phyloP scores from a whole-genome alignment of 345 rosid species.

The Populus alba region DNA sequence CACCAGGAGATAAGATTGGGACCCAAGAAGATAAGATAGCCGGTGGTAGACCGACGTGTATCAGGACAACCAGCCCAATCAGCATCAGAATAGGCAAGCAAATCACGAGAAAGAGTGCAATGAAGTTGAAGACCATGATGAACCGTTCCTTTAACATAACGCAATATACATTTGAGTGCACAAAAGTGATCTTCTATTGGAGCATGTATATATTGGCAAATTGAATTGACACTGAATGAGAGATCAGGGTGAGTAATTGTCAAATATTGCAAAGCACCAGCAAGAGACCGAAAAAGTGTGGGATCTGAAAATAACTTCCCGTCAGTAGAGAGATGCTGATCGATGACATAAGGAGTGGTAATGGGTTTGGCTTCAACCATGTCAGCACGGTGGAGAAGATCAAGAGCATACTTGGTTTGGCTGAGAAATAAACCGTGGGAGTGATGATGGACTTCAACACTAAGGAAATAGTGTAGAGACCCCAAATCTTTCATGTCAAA shows the following conservation, averaged over 20 bases:
- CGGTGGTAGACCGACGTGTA: not conserved
- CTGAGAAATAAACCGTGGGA: too few relatives aligned
- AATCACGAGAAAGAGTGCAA: accelerated
- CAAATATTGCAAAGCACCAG: not conserved
- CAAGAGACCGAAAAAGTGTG: too few relatives aligned
- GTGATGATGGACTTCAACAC: too few relatives aligned
- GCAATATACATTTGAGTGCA: not conserved
- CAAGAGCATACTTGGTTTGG: too few relatives aligned
- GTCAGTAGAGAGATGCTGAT: too few relatives aligned
- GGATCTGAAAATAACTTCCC: too few relatives aligned
- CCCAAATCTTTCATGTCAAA: too few relatives aligned
- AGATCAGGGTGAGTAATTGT: not conserved
- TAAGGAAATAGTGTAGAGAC: too few relatives aligned
- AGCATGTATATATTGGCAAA: not conserved
- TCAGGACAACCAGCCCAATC: not conserved
- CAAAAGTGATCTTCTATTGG: not conserved
- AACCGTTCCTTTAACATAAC: not conserved
- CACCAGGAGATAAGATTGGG: not conserved
- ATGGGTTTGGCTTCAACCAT: too few relatives aligned
- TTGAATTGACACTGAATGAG: not conserved
- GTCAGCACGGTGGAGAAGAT: too few relatives aligned
- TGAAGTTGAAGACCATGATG: not conserved
- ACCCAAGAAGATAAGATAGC: not conserved
- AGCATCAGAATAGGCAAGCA: not conserved
- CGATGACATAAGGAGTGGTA: too few relatives aligned